A percentile compares a stretch with the other conserved stretches of the same genome.
These are phyloP conservation scores for Schwanniomyces etchellsii DNA, from an alignment of 1,139 yeast genomes.

Conservation along the genomic window DNA sequence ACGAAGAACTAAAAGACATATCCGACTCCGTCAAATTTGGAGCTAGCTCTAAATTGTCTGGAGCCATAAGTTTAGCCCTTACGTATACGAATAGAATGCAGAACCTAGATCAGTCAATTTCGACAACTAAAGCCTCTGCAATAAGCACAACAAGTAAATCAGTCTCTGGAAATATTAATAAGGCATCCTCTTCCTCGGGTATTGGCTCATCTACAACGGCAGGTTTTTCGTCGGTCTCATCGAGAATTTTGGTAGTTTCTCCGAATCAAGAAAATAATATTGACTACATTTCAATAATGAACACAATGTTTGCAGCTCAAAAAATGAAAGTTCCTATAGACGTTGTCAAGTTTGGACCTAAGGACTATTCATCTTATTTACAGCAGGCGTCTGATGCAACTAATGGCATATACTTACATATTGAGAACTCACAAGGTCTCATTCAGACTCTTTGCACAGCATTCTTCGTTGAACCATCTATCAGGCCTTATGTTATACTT, in stretches of 20 bases:
- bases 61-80: conserved; percentile 74
- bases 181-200: conserved; percentile 5
- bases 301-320: conserved; percentile 93
- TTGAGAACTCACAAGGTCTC: conserved; percentile 71
- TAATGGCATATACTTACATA: conserved; percentile 76
- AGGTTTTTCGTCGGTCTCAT: conserved; percentile 42
- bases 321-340: conserved; percentile 87
- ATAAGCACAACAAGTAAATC: conserved; percentile 35
- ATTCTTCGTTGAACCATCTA: conserved; percentile 75
- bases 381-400: conserved; percentile 98
- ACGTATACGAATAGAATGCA: conserved; percentile 72
- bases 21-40: conserved; percentile 14
- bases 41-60: conserved; percentile 50
- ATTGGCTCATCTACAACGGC: conserved; percentile 13
- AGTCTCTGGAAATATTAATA: conserved; percentile 7
- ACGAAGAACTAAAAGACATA: conserved; percentile 35
- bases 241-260: conserved; percentile 70
- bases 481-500: conserved; percentile 66
- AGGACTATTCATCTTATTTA: conserved; percentile 64
- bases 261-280: conserved; percentile 74
- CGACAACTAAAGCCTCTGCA: conserved; percentile 45
- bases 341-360: conserved; percentile 75
- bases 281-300: conserved; percentile 92
- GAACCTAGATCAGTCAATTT: conserved; percentile 43
- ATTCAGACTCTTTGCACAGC: conserved; percentile 64